A percentile compares a stretch with the other conserved stretches of the same genome.
Conservation (phyloP, 768 basidiomycete genomes). For the Termitomyces sp. region DNA sequence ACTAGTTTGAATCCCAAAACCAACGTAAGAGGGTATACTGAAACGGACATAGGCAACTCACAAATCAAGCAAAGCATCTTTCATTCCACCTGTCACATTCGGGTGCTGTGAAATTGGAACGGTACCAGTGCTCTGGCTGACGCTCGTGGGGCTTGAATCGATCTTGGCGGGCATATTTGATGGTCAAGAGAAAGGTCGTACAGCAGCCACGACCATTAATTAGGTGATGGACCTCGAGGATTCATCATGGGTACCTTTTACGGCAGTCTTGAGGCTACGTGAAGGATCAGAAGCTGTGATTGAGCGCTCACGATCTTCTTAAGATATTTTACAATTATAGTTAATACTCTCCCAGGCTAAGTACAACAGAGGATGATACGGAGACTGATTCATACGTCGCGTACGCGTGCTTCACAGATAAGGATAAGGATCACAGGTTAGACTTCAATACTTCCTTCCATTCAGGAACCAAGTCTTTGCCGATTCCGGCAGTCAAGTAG, state of each 20-base stretch:
- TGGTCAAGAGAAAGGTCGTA: background rate
- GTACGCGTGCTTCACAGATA: background rate
- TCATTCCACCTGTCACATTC: slow-evolving; percentile 8
- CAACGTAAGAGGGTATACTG: background rate
- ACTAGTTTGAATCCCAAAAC: slow-evolving; percentile 18
- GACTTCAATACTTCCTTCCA: slow-evolving; percentile 20
- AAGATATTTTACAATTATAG: too few relatives aligned
- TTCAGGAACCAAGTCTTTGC: slow-evolving; percentile 69
- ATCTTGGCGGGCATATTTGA: background rate
- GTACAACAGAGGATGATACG: too few relatives aligned
- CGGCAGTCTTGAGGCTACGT: background rate
- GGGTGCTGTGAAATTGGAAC: background rate
- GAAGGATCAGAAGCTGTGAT: background rate
- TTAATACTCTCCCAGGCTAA: too few relatives aligned
- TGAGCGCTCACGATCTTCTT: slow-evolving; percentile 1
- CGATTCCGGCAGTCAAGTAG: slow-evolving; percentile 59
- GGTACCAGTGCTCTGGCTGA: background rate
- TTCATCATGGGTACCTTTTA: slow-evolving; percentile 13
- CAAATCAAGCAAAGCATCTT: slow-evolving; percentile 15
- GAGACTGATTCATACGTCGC: background rate
- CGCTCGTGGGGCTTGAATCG: background rate
- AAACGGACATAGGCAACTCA: slow-evolving; percentile 4
- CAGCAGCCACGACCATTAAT: background rate
- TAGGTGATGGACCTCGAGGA: slow-evolving; percentile 10
- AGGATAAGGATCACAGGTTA: slow-evolving; percentile 10